Evolutionary conservation across 1,139 yeast genomes (phyloP).

Genomic region (Nakaseomyces kungkrabaensis): DNA sequence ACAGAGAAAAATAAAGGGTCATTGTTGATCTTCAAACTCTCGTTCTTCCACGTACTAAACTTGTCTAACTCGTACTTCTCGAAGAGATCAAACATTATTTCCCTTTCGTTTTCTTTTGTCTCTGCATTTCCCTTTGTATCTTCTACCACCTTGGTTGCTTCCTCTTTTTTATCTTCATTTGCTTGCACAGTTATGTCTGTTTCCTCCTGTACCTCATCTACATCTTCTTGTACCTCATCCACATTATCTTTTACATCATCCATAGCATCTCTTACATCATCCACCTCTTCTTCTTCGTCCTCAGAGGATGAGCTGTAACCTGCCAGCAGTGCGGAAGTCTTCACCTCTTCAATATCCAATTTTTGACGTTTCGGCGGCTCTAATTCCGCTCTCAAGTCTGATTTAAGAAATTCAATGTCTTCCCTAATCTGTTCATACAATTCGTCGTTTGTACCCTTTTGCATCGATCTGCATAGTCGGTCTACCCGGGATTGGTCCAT

Average conservation of each 20-base stretch:
- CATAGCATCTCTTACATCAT: slow-evolving; percentile 5
- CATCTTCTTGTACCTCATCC: background rate
- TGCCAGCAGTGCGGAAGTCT: background rate
- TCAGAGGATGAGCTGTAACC: slow-evolving; percentile 10
- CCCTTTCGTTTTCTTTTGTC: background rate
- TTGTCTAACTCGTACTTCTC: slow-evolving; percentile 17
- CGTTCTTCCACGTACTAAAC: slow-evolving; percentile 23
- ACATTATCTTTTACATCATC: background rate
- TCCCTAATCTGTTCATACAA: slow-evolving; percentile 19
- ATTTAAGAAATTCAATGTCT: slow-evolving; percentile 8
- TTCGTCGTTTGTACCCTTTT: slow-evolving; percentile 11
- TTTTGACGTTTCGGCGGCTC: background rate
- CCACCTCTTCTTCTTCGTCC: slow-evolving; percentile 5
- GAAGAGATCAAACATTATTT: slow-evolving; percentile 13
- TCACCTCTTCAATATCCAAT: background rate
- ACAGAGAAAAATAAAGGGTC: slow-evolving; percentile 18
- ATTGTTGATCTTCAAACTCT: slow-evolving; percentile 15
- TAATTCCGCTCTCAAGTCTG: background rate
- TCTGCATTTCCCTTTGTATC: too few species aligned
- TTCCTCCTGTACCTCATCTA: background rate
- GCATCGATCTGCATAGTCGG: slow-evolving; percentile 32
- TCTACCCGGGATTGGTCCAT: slow-evolving; percentile 33
- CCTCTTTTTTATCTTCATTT: too few species aligned
- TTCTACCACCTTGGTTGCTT: too few species aligned
- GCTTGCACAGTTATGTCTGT: too few species aligned